A percentile compares a stretch with the other conserved stretches of the same genome.
phyloP scores from a whole-genome alignment of 768 basidiomycete species.

The Boletus vinaceobasis region DNA sequence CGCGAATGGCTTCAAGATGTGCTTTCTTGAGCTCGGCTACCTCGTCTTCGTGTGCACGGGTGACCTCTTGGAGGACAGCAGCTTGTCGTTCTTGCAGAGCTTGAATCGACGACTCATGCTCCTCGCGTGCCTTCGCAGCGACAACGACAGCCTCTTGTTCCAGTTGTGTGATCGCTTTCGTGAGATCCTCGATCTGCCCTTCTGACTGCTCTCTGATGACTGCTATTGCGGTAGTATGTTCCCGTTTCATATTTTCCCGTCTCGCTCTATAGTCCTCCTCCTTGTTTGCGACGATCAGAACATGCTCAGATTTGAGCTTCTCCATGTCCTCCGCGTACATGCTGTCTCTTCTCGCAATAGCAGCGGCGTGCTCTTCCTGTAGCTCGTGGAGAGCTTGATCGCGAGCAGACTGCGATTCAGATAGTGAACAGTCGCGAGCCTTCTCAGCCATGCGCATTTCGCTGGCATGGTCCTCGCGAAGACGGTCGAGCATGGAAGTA shows the following conservation, averaged over 20 bases:
- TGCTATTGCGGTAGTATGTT: constrained; percentile 35
- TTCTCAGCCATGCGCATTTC: constrained; percentile 74
- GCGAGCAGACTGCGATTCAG: constrained; percentile 70
- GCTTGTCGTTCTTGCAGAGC: constrained; percentile 55
- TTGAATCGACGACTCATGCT: constrained; percentile 47
- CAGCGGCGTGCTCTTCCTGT: constrained; percentile 69
- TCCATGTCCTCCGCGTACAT: constrained; percentile 65
- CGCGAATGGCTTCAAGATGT: constrained; percentile 43
- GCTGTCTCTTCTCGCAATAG: constrained; percentile 62
- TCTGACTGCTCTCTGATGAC: constrained; percentile 32
- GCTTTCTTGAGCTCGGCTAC: constrained; percentile 44
- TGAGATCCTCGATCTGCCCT: constrained; percentile 60
- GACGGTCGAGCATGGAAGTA: constrained; percentile 59
- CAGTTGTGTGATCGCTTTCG: constrained; percentile 47
- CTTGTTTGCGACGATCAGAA: constrained; percentile 47
- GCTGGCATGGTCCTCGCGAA: constrained; percentile 73
- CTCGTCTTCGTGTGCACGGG: constrained; percentile 55
- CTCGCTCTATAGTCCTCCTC: constrained; percentile 54
- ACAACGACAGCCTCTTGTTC: constrained; percentile 43
- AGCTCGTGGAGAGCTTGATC: constrained; percentile 58
- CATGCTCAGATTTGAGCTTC: constrained; percentile 61
- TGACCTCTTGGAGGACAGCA: constrained; percentile 49
- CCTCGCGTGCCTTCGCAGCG: constrained; percentile 38
- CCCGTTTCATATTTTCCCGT: constrained; percentile 31
- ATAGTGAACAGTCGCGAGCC: constrained; percentile 66